Evolutionary conservation across 2,329 filamentous ascomycete genomes (phyloP).

Genomic region (Neofusicoccum umdonicola): DNA sequence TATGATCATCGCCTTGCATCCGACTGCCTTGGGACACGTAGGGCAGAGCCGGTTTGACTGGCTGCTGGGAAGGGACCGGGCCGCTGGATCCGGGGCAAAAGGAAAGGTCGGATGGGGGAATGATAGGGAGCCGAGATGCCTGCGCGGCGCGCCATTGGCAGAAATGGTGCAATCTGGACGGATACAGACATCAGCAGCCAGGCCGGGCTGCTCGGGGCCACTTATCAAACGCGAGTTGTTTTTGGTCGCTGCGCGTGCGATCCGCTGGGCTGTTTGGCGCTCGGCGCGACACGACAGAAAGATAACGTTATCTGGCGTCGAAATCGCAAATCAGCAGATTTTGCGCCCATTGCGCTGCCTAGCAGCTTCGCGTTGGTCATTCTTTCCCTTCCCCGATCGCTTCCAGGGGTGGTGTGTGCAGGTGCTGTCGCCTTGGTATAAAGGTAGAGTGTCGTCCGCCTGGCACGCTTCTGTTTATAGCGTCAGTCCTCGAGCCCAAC

Average conservation of each 20-base stretch:
- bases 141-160: neutral
- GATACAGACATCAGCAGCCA: conserved; percentile 4
- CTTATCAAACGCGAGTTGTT: conserved; percentile 8
- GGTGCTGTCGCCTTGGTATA: neutral
- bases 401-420: neutral
- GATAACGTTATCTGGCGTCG: conserved; percentile 14
- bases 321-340: conserved; percentile 13
- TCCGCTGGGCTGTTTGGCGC: conserved; percentile 4
- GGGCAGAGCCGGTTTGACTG: neutral
- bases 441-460: conserved; percentile 1
- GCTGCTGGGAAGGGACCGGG: conserved; percentile 2
- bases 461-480: neutral
- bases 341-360: conserved; percentile 1
- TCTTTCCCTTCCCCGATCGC: neutral
- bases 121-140: neutral
- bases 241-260: neutral
- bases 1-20: neutral
- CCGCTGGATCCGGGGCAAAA: conserved; percentile 1
- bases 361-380: conserved; percentile 4
- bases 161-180: conserved; percentile 6
- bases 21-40: neutral
- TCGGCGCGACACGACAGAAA: conserved; percentile 3
- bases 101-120: neutral
- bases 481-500: neutral
- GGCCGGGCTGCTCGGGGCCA: conserved; percentile 1